Conservation (phyloP, 208 protist species). For the Porcisia hertigi region DNA sequence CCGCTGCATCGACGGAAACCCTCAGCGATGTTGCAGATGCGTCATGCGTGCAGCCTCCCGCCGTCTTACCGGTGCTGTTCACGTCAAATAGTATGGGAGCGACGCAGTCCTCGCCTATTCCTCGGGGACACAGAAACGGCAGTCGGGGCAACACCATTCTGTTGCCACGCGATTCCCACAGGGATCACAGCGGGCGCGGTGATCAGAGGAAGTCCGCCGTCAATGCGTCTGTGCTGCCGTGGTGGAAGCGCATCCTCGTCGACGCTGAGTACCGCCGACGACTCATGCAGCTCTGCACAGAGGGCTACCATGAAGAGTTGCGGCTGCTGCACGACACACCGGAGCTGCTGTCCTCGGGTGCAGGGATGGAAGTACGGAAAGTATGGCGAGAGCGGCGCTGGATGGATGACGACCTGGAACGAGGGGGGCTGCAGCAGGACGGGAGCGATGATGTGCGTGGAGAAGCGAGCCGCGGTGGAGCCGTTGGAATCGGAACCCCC, state of each 20-base stretch:
- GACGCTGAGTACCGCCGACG: constrained; percentile 49
- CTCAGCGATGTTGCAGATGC: not conserved
- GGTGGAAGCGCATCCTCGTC: constrained; percentile 81
- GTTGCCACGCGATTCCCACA: not conserved
- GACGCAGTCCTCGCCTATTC: not conserved
- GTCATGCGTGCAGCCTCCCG: not conserved
- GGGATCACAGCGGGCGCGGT: not conserved
- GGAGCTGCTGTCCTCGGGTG: constrained; percentile 37
- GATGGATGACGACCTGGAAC: constrained; percentile 21
- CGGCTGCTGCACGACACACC: constrained; percentile 44
- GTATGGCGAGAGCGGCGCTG: constrained; percentile 24
- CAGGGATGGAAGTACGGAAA: constrained; percentile 23
- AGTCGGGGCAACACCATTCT: not conserved
- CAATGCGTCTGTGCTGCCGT: constrained; percentile 41
- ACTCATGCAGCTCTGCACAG: constrained; percentile 49
- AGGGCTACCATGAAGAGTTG: constrained; percentile 57
- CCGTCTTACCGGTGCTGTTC: not conserved
- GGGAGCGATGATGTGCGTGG: constrained; percentile 3
- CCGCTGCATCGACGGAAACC: not conserved
- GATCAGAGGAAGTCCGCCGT: not conserved
- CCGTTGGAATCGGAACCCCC: constrained; percentile 1
- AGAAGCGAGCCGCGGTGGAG: not conserved
- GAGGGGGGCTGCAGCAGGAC: not conserved
- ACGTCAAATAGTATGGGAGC: not conserved
- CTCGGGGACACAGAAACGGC: not conserved